A percentile compares a stretch with the other conserved stretches of the same genome.
Conservation (phyloP, 768 basidiomycete species). For the Kwoniella heveanensis region DNA sequence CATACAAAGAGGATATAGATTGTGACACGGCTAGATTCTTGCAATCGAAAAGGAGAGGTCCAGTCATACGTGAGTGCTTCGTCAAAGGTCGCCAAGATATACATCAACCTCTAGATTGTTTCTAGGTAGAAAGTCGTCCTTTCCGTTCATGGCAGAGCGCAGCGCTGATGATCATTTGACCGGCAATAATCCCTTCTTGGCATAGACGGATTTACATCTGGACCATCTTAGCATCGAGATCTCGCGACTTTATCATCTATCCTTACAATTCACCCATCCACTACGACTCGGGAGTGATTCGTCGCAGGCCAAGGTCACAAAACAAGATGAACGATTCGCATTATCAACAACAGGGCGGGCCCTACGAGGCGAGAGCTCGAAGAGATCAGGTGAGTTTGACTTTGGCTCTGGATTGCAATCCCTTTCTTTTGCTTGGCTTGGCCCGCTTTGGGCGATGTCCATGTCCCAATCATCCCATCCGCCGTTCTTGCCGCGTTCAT, state of each 20-base stretch:
- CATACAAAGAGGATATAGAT: not conserved
- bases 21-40: not conserved
- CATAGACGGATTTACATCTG: not conserved
- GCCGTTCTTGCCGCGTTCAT: conserved; percentile 13
- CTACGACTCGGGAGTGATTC: not conserved
- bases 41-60: not conserved
- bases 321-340: conserved; percentile 24
- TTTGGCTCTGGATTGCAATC: not conserved
- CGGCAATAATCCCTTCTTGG: not conserved
- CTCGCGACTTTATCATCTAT: no score
- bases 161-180: not conserved
- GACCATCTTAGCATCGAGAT: not conserved
- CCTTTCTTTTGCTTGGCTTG: not conserved
- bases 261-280: no score
- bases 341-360: conserved; percentile 10
- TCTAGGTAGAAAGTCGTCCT: not conserved
- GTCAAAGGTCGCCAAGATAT: not conserved
- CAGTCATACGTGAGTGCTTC: not conserved
- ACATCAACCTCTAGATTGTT: not conserved
- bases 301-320: not conserved
- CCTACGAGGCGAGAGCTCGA: conserved; percentile 17
- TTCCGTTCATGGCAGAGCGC: not conserved
- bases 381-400: conserved; percentile 26
- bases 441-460: no score
- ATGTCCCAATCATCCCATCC: no score